Base-by-base conservation (phyloP, 768 basidiomycete genomes). In the Antrodiella citrinella region DNA sequence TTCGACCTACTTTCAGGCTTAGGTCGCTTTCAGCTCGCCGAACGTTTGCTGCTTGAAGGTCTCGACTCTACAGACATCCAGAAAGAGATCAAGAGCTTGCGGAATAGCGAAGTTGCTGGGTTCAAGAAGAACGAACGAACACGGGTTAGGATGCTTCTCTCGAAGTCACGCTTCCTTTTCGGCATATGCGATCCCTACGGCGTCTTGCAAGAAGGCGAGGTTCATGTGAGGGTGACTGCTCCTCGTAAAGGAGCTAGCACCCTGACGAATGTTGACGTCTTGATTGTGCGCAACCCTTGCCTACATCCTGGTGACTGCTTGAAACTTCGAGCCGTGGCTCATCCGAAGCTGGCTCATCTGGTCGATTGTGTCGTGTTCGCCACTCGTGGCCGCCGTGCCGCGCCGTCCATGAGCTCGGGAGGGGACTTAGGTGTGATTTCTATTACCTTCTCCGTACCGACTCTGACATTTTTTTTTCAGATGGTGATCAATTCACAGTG, bases 281-380 rank as follows among this genome's bases (percentile, higher is more conserved):
- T 84, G 3, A 75, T 84, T 3, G 80, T 83, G 3, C 68, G 82
- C 19, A 86, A 86, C 59, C 83, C 83, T 0, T 86, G 82, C 54
- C 70, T 84, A 42, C 80, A 84, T 63, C 81, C 83, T 19, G 82
- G 83, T 18, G 82, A 84, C 59, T 80, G 78, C 51, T 59, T 84
- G 47, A 86, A 84, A 57, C 67, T 84, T 0, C 68, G 81, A 9
- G 83, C 82, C 0, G 81, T 78, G 1, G 60, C 76, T 45, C 66
- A 77, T 51, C 69, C 72, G 2, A 59, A 68, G 13, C 62, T 84
- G 13, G 58, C 70, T 4, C 81, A 84, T 58, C 71, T 85, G 0
- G 72, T 81, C 0, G 83, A 86, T 49, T 86, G 82, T 51, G 66
- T 86, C 15, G 81, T 86, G 2, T 86, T 86, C 54, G 77, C 83